These are phyloP conservation scores for Phaffia australis DNA, from an alignment of 768 basidiomycete genomes.

Conservation along the genomic window DNA sequence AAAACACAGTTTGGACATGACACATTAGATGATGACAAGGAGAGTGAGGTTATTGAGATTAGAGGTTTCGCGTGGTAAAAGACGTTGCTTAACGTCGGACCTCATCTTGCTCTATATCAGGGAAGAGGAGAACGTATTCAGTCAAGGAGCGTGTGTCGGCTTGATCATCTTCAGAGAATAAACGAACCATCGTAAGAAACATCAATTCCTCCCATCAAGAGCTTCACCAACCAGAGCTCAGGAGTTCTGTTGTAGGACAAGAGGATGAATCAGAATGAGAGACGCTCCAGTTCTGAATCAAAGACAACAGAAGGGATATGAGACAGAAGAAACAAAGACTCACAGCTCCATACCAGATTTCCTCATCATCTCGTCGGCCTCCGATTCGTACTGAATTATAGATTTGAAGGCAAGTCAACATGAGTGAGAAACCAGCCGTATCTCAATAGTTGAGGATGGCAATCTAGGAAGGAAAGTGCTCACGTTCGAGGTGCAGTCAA, in stretches of 20 bases:
- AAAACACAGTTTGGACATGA: too few relatives aligned
- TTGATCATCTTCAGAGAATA: too few relatives aligned
- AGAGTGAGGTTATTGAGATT: too few relatives aligned
- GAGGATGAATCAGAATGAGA: not conserved
- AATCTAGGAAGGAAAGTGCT: too few relatives aligned
- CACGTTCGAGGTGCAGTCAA: slow-evolving; percentile 35
- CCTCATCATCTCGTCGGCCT: slow-evolving; percentile 21
- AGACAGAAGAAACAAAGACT: not conserved
- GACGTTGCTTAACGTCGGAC: too few relatives aligned
- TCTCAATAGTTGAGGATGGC: too few relatives aligned
- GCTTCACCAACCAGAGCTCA: slow-evolving; percentile 38
- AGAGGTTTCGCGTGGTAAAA: too few relatives aligned
- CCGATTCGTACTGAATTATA: slow-evolving; percentile 12
- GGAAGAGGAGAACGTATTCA: too few relatives aligned
- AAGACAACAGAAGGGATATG: not conserved
- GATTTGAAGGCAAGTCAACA: not conserved
- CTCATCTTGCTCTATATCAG: too few relatives aligned
- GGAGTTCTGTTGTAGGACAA: slow-evolving; percentile 30
- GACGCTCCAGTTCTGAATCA: not conserved
- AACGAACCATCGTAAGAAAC: not conserved
- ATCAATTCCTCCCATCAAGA: slow-evolving; percentile 29
- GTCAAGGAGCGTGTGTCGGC: too few relatives aligned
- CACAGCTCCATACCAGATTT: slow-evolving; percentile 16
- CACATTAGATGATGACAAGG: too few relatives aligned
- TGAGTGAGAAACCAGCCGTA: not conserved